Evolutionary conservation across 78 protist genomes (phyloP), one percentile per base, ranked within the genome.

Genomic region (Monocercomonoides exilis): DNA sequence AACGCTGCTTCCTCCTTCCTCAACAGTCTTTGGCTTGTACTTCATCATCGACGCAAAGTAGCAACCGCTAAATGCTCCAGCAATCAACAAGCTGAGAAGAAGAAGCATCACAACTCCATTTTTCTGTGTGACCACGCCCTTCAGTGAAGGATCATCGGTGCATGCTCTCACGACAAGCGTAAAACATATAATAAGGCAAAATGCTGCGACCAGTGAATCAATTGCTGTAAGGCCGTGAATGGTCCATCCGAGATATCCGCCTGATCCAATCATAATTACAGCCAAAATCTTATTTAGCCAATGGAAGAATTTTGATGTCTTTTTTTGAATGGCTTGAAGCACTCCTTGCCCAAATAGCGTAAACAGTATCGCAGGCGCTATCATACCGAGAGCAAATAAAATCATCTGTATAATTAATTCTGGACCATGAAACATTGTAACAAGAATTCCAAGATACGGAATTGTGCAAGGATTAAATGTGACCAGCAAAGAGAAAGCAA

Each of bases 401-500:
- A 21, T 4, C 82, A 79, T 6, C 5, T 79, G 82, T 33, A 79
- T 32, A 4, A 79, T 21, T 4, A 79, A 32, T 33, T 79, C 82
- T 38, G 11, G 5, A 38, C 82, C 82, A 79, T 21, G 6, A 21
- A 54, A 54, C 11, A 79, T 4, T 5, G 82, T 32, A 4, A 79
- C 6, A 32, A 79, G 6, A 6, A 79, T 21, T 33, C 82, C 82
- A 6, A 79, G 11, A 41, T 79, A 79, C 6, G 82, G 82, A 33
- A 79, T 79, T 33, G 82, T 79, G 36, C 82, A 79, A 41, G 82
- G 82, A 6, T 79, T 79, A 4, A 41, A 33, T 5, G 82, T 79
- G 82, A 79, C 82, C 4, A 79, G 82, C 4, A 4, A 5, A 6
- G 82, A 4, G 11, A 79, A 79, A 38, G 82, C n/a, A 41, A 6